Evolutionary conservation across 106 monocot species (phyloP), one percentile per base, ranked within the genome.

Genomic region (Platanthera guangdongensis): DNA sequence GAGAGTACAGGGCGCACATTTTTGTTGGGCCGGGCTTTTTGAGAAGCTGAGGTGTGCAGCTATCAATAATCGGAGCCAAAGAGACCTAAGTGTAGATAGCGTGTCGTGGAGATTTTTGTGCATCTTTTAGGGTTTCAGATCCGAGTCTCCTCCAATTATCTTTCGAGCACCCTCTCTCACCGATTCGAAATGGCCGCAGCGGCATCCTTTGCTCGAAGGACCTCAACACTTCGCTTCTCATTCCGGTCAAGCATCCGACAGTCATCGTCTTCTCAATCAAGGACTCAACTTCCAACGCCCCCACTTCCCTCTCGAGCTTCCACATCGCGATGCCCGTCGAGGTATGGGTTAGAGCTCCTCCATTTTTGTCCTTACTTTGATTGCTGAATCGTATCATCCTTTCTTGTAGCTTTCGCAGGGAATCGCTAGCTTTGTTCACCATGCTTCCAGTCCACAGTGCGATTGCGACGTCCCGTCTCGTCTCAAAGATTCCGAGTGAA

Each of bases 371-470:
- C 4, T 52, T 25, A 25, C 49, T 49, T 19, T 22, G 6, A 25
- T 22, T 63, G 8, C 49, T 46, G 46, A 46, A 14, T 48, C 47
- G 4, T 18, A 16, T 28, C 57, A 3, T 5, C 21, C 50, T 9
- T 76, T 32, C 16, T 9, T 47, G 76, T 47, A 76, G 76, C 47
- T 48, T 77, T 25, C 77, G 67, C 50, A 67, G 77, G 50, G 77
- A 67, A 51, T 51, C 67, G 47, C 51, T 67, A 50, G 77, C 19
- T 13, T 25, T 77, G 77, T 50, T 63, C 65, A 65, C 77, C 9
- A 77, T 77, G 77, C 48, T 47, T 50, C 77, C 77, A 50, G 11
- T 67, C 16, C 77, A 77, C 77, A 77, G 77, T 50, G 65, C 67
- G 5, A 68, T 63, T 28, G 77, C 77, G 14, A 50, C 67, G 9